Percentiles rank a stretch among this genome's conserved stretches.
phyloP scores from a whole-genome alignment of 2,329 filamentous ascomycete genomes.

The Apiospora aurea region DNA sequence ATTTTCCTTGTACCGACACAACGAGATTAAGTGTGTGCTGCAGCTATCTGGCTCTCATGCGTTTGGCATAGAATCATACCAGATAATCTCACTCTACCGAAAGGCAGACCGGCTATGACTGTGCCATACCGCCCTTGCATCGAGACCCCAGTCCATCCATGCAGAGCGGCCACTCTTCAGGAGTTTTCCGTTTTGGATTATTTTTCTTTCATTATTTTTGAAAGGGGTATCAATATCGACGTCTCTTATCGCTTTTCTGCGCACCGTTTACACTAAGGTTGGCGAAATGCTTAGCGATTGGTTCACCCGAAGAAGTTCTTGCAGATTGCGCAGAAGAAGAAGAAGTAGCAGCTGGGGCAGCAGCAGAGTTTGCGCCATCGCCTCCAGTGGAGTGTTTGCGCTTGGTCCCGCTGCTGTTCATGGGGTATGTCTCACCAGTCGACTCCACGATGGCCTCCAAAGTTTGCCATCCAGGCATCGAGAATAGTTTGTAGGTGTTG shows the following conservation, averaged over 20 bases:
- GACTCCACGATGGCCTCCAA: slow-evolving; percentile 92
- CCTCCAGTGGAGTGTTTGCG: slow-evolving; percentile 57
- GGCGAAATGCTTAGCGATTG: slow-evolving; percentile 48
- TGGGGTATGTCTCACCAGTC: slow-evolving; percentile 92
- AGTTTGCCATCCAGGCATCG: slow-evolving; percentile 92
- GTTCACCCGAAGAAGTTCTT: slow-evolving; percentile 40
- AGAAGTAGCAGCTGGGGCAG: slow-evolving; percentile 26
- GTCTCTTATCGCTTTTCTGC: slow-evolving; percentile 24
- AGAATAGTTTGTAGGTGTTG: slow-evolving; percentile 82
- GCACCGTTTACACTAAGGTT: slow-evolving; percentile 45
- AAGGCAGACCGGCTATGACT: not conserved
- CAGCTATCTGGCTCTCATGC: not conserved
- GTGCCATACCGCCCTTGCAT: slow-evolving; percentile 16
- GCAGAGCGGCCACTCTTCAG: not conserved
- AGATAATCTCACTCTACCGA: not conserved
- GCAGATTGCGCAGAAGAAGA: slow-evolving; percentile 34
- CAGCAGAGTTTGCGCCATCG: slow-evolving; percentile 33
- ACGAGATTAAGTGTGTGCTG: not conserved
- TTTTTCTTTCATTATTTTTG: not conserved
- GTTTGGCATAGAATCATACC: not conserved
- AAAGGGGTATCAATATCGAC: slow-evolving; percentile 8
- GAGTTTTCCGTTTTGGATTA: not conserved
- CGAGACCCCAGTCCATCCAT: not conserved
- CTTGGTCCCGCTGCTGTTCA: slow-evolving; percentile 55
- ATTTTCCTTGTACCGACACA: too few relatives aligned